Base-by-base conservation (phyloP, 192 early-diverging fungal genomes). In the Physocladia obscura region DNA sequence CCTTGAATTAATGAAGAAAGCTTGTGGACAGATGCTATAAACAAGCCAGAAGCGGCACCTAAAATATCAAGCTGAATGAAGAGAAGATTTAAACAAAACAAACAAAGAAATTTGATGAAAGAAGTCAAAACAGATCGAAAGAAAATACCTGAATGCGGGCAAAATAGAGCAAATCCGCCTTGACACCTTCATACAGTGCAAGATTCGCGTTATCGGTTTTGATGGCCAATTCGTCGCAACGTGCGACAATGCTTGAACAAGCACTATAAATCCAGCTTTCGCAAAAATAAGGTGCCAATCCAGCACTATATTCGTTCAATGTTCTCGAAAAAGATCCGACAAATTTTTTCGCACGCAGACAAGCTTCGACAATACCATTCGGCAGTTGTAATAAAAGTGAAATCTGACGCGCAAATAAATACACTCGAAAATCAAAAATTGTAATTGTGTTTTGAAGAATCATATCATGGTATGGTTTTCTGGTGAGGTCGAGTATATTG, bases 381-480 rank as follows among this genome's bases (percentile, higher is more conserved):
- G 40, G 24, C 6, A 24, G 19, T 22, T 82, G 82, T 22, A 93
- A 81, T 19, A 97, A 75, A 52, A 99, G 76, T 49, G 85, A 84
- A 44, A 85, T 87, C 69, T 99, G 97, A n/a, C 94, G 78, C 36
- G 91, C 93, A 79, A 97, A 96, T 21, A 99, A 77, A 76, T 99
- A 99, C 60, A 93, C 87, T 57, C 96, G 87, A 68, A 99, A 97
- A 76, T 99, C 97, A 77, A 97, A 99, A 50, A 98, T 90, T 2
- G 90, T 85, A 26, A 97, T 94, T 1, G 80, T 86, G 79, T 94
- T 99, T 67, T 94, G 89, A 30, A 89, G 89, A 70, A 98, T 95
- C 77, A 88, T 80, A 48, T 94, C 90, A 44, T 92, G 82, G 70
- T 97, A 99, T 1, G 88, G 86, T 74, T 95, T 96, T 30, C 79